A percentile compares a stretch with the other conserved stretches of the same genome.
phyloP scores from a whole-genome alignment of 2,329 filamentous ascomycete genomes.

The Aspergillus tubingensis region DNA sequence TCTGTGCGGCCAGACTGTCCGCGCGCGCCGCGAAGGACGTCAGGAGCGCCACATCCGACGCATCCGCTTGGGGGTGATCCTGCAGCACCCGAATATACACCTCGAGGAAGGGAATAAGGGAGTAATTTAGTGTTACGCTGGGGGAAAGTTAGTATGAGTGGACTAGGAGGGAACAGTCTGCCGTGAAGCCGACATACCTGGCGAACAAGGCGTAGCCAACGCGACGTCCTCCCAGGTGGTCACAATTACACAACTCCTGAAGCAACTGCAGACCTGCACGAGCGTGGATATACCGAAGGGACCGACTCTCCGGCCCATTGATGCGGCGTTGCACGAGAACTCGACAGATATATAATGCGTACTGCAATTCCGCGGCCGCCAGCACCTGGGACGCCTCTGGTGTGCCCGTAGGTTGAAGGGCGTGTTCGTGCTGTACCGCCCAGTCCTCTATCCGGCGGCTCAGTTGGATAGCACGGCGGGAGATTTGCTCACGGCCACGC shows the following conservation, averaged over 20 bases:
- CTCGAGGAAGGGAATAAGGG: background rate
- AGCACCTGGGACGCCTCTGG: background rate
- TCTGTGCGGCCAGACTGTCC: background rate
- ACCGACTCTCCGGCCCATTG: background rate
- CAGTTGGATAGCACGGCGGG: background rate
- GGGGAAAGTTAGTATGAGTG: background rate
- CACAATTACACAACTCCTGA: background rate
- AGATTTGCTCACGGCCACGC: background rate
- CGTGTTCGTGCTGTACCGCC: background rate
- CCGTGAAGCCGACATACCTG: background rate
- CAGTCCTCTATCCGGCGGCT: background rate
- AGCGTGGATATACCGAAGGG: background rate
- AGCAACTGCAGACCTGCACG: background rate
- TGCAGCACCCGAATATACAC: background rate
- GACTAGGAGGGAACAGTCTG: background rate
- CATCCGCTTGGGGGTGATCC: background rate
- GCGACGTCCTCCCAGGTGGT: background rate
- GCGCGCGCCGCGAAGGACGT: background rate
- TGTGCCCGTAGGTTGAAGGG: background rate
- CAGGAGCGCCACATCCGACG: background rate
- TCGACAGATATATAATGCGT: background rate
- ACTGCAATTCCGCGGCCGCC: background rate
- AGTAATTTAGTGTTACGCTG: background rate
- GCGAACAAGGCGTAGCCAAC: background rate
- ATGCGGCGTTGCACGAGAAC: background rate